These are phyloP conservation scores for Macrolepiota fuliginosa DNA, from an alignment of 768 basidiomycete species.

Conservation along the genomic window DNA sequence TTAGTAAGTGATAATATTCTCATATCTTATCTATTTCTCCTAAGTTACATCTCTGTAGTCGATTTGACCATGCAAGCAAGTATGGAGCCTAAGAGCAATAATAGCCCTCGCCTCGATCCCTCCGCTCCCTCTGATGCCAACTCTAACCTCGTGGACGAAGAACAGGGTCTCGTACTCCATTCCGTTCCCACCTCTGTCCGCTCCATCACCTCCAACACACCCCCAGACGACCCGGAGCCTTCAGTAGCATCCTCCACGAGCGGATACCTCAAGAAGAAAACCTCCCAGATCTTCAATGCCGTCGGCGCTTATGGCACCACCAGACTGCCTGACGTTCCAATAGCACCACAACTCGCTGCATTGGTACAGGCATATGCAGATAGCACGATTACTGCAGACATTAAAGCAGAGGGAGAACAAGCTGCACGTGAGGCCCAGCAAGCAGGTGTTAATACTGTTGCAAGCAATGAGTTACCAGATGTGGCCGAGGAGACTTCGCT, in stretches of 20 bases:
- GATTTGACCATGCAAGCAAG: slow-evolving; percentile 68
- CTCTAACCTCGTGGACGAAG: slow-evolving; percentile 61
- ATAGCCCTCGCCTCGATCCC: slow-evolving; percentile 36
- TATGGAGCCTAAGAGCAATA: slow-evolving; percentile 33
- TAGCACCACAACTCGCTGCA: slow-evolving; percentile 59
- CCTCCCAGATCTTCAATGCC: slow-evolving; percentile 68
- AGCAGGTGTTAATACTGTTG: slow-evolving; percentile 24
- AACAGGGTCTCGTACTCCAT: slow-evolving; percentile 49
- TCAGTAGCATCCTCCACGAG: slow-evolving; percentile 39
- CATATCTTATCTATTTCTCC: neutral
- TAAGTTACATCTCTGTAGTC: slow-evolving; percentile 38
- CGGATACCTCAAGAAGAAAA: slow-evolving; percentile 64
- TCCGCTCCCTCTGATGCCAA: slow-evolving; percentile 31
- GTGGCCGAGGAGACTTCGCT: slow-evolving; percentile 65
- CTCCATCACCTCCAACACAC: slow-evolving; percentile 31
- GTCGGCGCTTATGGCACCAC: slow-evolving; percentile 35
- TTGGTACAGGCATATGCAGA: slow-evolving; percentile 72
- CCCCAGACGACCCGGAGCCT: slow-evolving; percentile 44
- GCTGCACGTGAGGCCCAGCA: slow-evolving; percentile 24
- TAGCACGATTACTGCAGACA: slow-evolving; percentile 62
- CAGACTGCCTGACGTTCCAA: slow-evolving; percentile 24
- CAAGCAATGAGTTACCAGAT: slow-evolving; percentile 55
- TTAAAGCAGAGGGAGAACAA: slow-evolving; percentile 51
- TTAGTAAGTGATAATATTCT: slow-evolving; percentile 60
- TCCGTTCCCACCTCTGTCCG: slow-evolving; percentile 35